Evolutionary conservation across 192 early-diverging fungal species (phyloP).

Genomic region (Rhizoclosmatium sp.): DNA sequence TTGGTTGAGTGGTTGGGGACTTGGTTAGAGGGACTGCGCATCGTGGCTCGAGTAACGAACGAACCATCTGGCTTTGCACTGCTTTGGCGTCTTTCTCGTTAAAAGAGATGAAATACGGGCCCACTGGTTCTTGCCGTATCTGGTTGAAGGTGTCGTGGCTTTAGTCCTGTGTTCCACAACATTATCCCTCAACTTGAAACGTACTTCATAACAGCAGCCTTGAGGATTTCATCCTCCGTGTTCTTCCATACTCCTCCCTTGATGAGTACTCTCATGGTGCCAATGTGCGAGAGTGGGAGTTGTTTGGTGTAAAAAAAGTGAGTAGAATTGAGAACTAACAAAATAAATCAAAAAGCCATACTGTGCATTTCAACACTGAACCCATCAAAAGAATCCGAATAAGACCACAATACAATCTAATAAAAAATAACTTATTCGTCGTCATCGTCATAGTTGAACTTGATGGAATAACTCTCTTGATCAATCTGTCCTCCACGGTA

Average conservation of each 20-base stretch:
- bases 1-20: background rate
- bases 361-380: too few relatives aligned
- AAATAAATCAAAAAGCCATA: background rate
- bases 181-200: background rate
- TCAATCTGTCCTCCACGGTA: slow-evolving; percentile 94
- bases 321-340: background rate
- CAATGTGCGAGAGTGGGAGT: background rate
- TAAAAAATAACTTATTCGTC: background rate
- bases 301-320: background rate
- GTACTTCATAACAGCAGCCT: slow-evolving; percentile 92
- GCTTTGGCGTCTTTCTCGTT: slow-evolving; percentile 94
- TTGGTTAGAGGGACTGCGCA: background rate
- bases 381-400: too few relatives aligned
- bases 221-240: slow-evolving; percentile 97
- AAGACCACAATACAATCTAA: too few relatives aligned
- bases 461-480: slow-evolving; percentile 85
- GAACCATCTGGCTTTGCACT: slow-evolving; percentile 99
- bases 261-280: slow-evolving; percentile 56
- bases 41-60: background rate
- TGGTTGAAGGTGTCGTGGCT: background rate
- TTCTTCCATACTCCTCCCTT: slow-evolving; percentile 99
- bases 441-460: slow-evolving; percentile 67
- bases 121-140: slow-evolving; percentile 99
- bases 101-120: slow-evolving; percentile 95
- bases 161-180: slow-evolving; percentile 74